Evolutionary conservation across 345 rosid genomes (phyloP).

Genomic region (Carallia pectinifolia): DNA sequence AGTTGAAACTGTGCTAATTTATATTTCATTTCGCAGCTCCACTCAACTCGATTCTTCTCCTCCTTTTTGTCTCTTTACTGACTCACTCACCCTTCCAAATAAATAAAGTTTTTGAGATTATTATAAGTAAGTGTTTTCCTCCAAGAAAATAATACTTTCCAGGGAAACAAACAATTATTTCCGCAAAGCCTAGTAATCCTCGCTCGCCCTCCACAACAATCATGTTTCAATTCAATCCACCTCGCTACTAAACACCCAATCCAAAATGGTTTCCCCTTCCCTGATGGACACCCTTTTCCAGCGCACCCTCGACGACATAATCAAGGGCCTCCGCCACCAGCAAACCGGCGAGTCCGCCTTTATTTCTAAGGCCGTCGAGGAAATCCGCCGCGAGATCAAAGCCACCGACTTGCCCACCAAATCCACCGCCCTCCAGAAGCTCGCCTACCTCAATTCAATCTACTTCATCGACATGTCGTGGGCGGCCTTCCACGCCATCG

Average conservation of each 20-base stretch:
- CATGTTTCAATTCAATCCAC: not conserved
- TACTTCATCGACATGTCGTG: conserved; percentile 78
- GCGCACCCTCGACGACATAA: conserved; percentile 79
- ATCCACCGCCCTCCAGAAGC: conserved; percentile 84
- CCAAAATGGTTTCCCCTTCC: conserved; percentile 59
- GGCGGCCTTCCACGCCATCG: conserved; percentile 86
- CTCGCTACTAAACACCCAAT: not conserved
- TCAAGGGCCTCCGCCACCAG: conserved; percentile 74
- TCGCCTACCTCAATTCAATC: conserved; percentile 72
- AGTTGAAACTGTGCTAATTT: too few species aligned
- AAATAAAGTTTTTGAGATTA: too few species aligned
- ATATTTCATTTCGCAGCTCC: too few species aligned
- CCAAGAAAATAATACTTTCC: too few species aligned
- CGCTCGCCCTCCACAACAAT: not conserved
- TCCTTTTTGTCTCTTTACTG: too few species aligned
- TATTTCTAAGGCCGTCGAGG: conserved; percentile 71
- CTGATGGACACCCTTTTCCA: conserved; percentile 87
- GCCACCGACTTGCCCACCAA: conserved; percentile 77
- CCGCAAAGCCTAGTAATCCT: too few species aligned
- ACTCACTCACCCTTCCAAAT: too few species aligned
- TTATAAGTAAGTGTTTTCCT: too few species aligned
- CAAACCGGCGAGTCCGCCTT: conserved; percentile 51
- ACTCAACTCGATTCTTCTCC: too few species aligned
- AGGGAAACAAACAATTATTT: too few species aligned
- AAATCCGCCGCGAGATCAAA: conserved; percentile 86